Conservation (phyloP, 352 stramenopile species). For the Pythium aristosporum region DNA sequence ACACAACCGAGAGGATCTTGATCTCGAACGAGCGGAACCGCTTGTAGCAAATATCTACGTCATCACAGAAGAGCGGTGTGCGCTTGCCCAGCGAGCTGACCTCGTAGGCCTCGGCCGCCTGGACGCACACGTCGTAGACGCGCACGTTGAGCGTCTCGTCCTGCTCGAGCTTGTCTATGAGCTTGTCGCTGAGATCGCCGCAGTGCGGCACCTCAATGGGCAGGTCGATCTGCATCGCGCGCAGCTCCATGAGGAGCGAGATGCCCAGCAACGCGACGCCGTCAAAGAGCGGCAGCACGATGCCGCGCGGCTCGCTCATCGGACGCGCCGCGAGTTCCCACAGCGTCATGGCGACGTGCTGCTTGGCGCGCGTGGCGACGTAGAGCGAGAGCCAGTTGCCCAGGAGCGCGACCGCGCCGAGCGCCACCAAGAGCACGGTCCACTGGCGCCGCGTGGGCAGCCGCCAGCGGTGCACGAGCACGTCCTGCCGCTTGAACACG, state of each 20-base stretch:
- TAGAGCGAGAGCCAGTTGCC: constrained; percentile 22
- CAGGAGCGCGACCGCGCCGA: constrained; percentile 13
- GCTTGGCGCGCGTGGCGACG: constrained; percentile 1
- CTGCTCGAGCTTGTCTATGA: constrained; percentile 34
- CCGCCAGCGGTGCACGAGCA: neutral
- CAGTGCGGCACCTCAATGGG: constrained; percentile 73
- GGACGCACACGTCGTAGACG: constrained; percentile 66
- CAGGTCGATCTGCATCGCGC: constrained; percentile 48
- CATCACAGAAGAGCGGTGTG: constrained; percentile 48
- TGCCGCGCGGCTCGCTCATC: constrained; percentile 40
- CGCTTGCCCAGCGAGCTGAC: constrained; percentile 25
- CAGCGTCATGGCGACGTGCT: constrained; percentile 18
- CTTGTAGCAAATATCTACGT: constrained; percentile 40
- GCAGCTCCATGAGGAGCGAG: constrained; percentile 62
- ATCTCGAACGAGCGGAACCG: constrained; percentile 60
- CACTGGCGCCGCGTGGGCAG: constrained; percentile 18
- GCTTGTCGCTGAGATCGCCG: constrained; percentile 47
- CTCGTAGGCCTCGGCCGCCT: constrained; percentile 32
- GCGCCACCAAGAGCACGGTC: constrained; percentile 7
- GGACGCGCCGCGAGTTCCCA: constrained; percentile 24
- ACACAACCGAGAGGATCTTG: constrained; percentile 61
- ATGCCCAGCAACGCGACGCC: constrained; percentile 55
- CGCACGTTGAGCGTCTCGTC: constrained; percentile 46
- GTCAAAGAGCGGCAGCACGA: constrained; percentile 68
- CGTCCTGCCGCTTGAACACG: constrained; percentile 14